Percentiles rank a stretch among this genome's conserved stretches.
phyloP scores from a whole-genome alignment of 2,329 filamentous ascomycete genomes.

The Graphiopsis chlorocephala region DNA sequence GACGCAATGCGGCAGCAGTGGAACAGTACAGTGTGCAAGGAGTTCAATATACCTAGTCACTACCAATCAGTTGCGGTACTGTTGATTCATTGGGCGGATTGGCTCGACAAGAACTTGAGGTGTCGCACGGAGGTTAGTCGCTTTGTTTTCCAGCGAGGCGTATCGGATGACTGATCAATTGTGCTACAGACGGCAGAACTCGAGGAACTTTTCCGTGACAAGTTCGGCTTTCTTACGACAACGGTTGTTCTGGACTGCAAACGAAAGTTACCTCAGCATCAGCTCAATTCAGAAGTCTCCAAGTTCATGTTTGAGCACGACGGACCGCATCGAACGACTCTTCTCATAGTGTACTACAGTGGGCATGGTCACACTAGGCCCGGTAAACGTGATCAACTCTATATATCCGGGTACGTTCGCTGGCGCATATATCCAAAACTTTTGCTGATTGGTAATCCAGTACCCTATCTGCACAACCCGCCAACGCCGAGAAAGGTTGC shows the following conservation, averaged over 20 bases:
- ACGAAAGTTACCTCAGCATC: slow-evolving; percentile 33
- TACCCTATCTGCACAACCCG: no score
- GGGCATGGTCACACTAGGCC: slow-evolving; percentile 30
- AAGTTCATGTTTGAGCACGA: slow-evolving; percentile 29
- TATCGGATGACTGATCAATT: background rate
- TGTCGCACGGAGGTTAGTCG: slow-evolving; percentile 33
- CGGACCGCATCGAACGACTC: slow-evolving; percentile 16
- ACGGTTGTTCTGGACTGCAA: slow-evolving; percentile 32
- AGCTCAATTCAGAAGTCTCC: slow-evolving; percentile 32
- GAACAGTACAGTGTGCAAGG: background rate
- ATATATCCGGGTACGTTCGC: background rate
- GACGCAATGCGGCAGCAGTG: background rate
- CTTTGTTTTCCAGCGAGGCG: no score
- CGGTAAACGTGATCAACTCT: background rate
- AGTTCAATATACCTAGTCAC: slow-evolving; percentile 22
- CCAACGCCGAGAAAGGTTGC: no score
- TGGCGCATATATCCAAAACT: no score
- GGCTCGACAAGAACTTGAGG: slow-evolving; percentile 35
- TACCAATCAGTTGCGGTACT: slow-evolving; percentile 38
- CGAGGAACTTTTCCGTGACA: background rate
- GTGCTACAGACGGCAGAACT: background rate
- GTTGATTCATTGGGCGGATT: slow-evolving; percentile 37
- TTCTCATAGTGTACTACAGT: slow-evolving; percentile 39
- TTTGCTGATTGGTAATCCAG: no score
- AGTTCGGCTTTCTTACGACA: background rate